A percentile compares a stretch with the other conserved stretches of the same genome.
Conservation (phyloP, 768 basidiomycete genomes). For the Rhodotorula paludigena region DNA sequence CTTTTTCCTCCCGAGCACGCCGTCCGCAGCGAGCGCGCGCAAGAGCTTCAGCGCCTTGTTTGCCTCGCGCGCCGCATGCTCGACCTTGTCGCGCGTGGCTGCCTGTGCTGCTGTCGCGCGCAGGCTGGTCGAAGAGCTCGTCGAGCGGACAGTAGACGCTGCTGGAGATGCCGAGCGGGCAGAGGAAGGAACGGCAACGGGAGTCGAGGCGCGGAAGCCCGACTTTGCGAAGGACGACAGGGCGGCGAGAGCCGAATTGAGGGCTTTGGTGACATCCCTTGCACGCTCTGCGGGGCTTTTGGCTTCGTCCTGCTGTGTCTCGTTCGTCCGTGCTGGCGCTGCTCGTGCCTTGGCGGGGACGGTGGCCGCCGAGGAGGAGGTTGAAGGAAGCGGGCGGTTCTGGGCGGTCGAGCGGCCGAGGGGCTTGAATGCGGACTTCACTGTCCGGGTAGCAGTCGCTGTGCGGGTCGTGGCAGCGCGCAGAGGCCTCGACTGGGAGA, state of each 20-base stretch:
- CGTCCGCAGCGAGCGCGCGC: constrained; percentile 45
- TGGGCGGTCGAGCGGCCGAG: background rate
- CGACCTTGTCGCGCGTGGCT: constrained; percentile 12
- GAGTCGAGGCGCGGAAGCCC: constrained; percentile 19
- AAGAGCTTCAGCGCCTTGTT: constrained; percentile 53
- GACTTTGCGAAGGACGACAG: constrained; percentile 12
- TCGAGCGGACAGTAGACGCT: constrained; percentile 44
- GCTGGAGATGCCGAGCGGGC: background rate
- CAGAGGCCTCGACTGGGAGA: no score
- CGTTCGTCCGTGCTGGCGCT: background rate
- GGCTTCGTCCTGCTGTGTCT: no score
- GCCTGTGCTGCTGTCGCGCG: constrained; percentile 41
- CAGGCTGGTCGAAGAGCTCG: constrained; percentile 44
- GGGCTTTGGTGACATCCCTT: constrained; percentile 15
- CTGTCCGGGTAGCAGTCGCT: background rate
- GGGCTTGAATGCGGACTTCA: background rate
- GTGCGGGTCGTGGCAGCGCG: background rate
- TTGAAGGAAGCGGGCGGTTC: constrained; percentile 5
- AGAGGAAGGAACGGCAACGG: background rate
- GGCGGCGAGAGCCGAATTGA: constrained; percentile 20
- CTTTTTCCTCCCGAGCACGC: constrained; percentile 46
- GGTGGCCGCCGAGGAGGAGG: background rate
- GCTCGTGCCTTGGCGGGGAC: background rate
- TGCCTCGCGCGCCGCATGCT: constrained; percentile 7
- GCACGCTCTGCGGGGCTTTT: constrained; percentile 11